phyloP scores from a whole-genome alignment of 2,329 filamentous ascomycete genomes.

The Lachnellula hyalina region DNA sequence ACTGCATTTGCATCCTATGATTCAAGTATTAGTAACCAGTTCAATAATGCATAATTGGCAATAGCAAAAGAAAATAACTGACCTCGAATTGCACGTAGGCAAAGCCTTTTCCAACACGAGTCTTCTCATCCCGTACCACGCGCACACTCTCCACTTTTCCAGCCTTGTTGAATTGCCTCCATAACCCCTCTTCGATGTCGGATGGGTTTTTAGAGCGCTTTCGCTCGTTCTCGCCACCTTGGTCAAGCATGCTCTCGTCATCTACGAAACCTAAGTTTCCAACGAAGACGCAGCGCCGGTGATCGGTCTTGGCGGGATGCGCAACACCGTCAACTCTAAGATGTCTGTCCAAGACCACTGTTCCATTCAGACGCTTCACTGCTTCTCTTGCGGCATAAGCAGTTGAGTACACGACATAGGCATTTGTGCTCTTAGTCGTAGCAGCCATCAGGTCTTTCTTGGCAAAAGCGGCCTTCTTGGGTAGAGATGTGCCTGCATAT shows the following conservation, averaged over 20 bases:
- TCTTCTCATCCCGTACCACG: constrained; percentile 82
- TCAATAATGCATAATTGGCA: not conserved
- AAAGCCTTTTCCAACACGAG: constrained; percentile 91
- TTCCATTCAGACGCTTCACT: constrained; percentile 74
- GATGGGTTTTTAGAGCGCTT: constrained; percentile 70
- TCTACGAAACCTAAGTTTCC: constrained; percentile 96
- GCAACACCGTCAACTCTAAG: constrained; percentile 86
- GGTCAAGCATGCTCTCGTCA: constrained; percentile 69
- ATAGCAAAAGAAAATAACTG: constrained; percentile 27
- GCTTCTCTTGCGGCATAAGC: constrained; percentile 70
- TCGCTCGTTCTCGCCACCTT: constrained; percentile 62
- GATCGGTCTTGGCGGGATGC: constrained; percentile 75
- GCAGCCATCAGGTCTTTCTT: constrained; percentile 85
- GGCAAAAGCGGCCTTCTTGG: constrained; percentile 91
- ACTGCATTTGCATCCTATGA: constrained; percentile 73
- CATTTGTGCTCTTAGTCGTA: constrained; percentile 89
- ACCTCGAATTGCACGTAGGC: constrained; percentile 94
- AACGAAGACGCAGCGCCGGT: constrained; percentile 90
- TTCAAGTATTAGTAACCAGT: constrained; percentile 15
- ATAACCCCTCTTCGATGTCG: constrained; percentile 89
- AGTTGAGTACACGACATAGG: constrained; percentile 85
- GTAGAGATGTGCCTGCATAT: constrained; percentile 69
- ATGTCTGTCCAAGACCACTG: constrained; percentile 77
- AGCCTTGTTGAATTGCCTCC: constrained; percentile 70
- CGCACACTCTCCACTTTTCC: constrained; percentile 90